Percentiles rank a stretch among this genome's conserved stretches.
phyloP scores from a whole-genome alignment of 768 basidiomycete species.

The Phlegmacium glaucopus region DNA sequence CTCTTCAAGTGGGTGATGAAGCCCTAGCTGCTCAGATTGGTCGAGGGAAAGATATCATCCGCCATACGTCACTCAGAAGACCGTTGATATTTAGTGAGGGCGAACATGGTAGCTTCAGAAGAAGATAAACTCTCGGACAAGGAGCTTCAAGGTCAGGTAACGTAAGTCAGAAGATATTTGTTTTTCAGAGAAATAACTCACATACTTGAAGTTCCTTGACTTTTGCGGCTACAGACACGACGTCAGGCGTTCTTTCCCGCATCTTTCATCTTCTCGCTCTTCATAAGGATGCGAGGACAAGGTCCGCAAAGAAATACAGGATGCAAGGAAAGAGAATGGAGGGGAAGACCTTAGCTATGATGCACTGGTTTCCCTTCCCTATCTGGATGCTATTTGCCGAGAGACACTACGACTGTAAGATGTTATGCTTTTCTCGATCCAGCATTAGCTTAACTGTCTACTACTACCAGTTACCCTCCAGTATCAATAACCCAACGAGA shows the following conservation, averaged over 20 bases:
- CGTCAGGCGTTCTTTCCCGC: conserved; percentile 36
- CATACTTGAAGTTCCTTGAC: conserved; percentile 19
- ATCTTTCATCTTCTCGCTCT: conserved; percentile 32
- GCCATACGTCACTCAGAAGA: not conserved
- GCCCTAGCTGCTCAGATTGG: conserved; percentile 29
- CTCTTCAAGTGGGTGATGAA: conserved; percentile 30
- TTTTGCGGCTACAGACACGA: conserved; percentile 43
- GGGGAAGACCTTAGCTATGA: conserved; percentile 33
- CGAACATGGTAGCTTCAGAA: conserved; percentile 27
- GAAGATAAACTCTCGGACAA: conserved; percentile 30
- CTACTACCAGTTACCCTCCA: conserved; percentile 18
- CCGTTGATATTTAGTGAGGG: conserved; percentile 24
- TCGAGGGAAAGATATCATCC: conserved; percentile 42
- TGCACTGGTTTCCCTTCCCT: conserved; percentile 31
- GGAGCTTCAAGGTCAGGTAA: conserved; percentile 32
- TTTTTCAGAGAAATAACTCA: not conserved
- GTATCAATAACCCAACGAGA: conserved; percentile 9
- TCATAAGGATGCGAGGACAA: conserved; percentile 26
- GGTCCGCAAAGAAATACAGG: conserved; percentile 33
- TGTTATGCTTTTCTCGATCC: not conserved
- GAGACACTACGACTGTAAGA: conserved; percentile 38
- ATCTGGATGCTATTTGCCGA: conserved; percentile 36
- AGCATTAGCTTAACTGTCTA: not conserved
- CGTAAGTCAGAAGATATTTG: conserved; percentile 5
- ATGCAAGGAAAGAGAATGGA: conserved; percentile 17